Percentiles rank a stretch among this genome's conserved stretches.
phyloP scores from a whole-genome alignment of 2,329 filamentous ascomycete species.

The Sordariomycetes sp. region DNA sequence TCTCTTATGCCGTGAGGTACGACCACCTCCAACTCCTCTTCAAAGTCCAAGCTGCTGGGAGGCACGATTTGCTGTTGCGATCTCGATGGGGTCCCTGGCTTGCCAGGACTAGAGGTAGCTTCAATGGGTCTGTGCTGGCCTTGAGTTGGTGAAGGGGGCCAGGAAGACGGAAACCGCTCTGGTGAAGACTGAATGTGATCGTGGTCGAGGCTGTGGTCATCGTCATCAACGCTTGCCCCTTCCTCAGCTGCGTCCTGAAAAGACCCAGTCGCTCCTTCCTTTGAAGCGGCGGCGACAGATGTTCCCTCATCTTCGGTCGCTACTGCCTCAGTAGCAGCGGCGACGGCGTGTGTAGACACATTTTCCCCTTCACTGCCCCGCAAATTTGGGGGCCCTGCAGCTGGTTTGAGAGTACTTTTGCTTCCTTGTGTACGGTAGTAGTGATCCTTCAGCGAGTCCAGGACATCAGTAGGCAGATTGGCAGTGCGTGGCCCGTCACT shows the following conservation, averaged over 20 bases:
- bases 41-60: slow-evolving; percentile 8
- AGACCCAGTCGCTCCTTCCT: too few species aligned
- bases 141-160: neutral
- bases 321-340: too few species aligned
- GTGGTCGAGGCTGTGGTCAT: neutral
- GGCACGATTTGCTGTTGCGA: slow-evolving; percentile 1
- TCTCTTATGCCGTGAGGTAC: slow-evolving; percentile 6
- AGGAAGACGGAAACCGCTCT: neutral
- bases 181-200: neutral
- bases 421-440: neutral
- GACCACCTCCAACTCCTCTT: slow-evolving; percentile 22
- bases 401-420: neutral
- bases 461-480: slow-evolving; percentile 21
- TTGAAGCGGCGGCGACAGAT: too few species aligned
- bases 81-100: slow-evolving; percentile 11
- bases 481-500: slow-evolving; percentile 11
- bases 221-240: too few species aligned
- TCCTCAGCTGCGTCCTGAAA: too few species aligned
- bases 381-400: neutral
- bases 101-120: slow-evolving; percentile 11
- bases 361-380: neutral
- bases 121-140: neutral
- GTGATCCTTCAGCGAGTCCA: neutral
- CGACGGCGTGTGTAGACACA: too few species aligned
- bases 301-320: too few species aligned